Evolutionary conservation across 2,329 filamentous ascomycete genomes (phyloP).

Genomic region (Venturia pyrina): DNA sequence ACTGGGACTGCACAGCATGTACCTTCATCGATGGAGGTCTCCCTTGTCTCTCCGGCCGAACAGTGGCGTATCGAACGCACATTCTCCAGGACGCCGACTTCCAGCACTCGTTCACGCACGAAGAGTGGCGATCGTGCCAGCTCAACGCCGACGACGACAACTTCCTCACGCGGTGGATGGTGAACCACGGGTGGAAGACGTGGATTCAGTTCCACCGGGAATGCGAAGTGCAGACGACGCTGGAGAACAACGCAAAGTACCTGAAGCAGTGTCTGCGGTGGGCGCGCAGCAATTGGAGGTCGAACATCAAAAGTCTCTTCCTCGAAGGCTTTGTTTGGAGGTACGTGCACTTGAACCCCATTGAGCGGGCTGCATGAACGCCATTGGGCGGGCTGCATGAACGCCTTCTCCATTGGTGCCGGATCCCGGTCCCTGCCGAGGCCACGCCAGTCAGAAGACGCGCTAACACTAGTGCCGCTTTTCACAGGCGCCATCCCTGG

Average conservation of each 20-base stretch:
- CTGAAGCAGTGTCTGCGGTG: constrained; percentile 88
- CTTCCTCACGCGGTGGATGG: constrained; percentile 93
- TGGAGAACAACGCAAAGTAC: constrained; percentile 83
- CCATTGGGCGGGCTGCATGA: constrained; percentile 7
- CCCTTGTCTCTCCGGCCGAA: constrained; percentile 93
- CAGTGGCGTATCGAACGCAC: constrained; percentile 80
- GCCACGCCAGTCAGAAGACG: constrained; percentile 9
- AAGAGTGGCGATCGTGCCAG: constrained; percentile 79
- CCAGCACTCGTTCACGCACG: constrained; percentile 79
- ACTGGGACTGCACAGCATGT: constrained; percentile 94
- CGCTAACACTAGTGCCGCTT: neutral
- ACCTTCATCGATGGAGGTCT: constrained; percentile 91
- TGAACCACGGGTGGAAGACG: constrained; percentile 85
- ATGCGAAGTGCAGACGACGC: constrained; percentile 83
- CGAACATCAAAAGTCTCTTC: constrained; percentile 85
- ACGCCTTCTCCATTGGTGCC: constrained; percentile 17
- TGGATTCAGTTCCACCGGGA: constrained; percentile 90
- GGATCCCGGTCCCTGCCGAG: constrained; percentile 17
- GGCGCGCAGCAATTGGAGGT: constrained; percentile 96
- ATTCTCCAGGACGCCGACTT: constrained; percentile 82
- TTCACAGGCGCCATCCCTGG: constrained; percentile 72
- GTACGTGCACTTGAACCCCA: constrained; percentile 47
- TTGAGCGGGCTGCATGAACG: constrained; percentile 10
- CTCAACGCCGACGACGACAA: constrained; percentile 97
- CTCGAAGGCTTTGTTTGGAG: constrained; percentile 74